Base-by-base conservation (phyloP, 2,329 filamentous ascomycete species). In the Knufia fluminis region DNA sequence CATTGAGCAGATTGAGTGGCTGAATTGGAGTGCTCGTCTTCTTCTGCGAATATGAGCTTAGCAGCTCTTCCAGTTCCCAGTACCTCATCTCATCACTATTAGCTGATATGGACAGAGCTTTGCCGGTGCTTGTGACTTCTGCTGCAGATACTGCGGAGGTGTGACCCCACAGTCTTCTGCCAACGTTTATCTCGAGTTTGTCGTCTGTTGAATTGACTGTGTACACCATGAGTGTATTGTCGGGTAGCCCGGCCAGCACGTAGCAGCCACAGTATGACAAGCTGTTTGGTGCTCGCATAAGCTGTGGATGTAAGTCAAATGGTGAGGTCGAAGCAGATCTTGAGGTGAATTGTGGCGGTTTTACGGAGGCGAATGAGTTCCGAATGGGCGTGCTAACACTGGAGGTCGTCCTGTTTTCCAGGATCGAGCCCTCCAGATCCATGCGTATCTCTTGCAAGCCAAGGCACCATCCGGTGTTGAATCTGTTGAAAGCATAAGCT, bases 81-180 rank as follows among this genome's bases (percentile, higher is more conserved):
- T 95, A 80, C 4, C 89, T 79, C 53, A 88, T 79, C 63, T 88
- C 84, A 50, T 84, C 82, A 23, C 88, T 89, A n/a, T 80, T 74
- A 17, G 76, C 76, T 66, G 86, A 92, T 45, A 95, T 83, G n/a
- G 87, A 94, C 3, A 96, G 86, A 0, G 89, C 90, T 65, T 90
- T 94, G 16, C 89, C 89, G 32, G 85, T 79, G 39, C 85, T 79
- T 16, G 86, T 90, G 48, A 95, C 86, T 60, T 94, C 83, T 6
- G 86, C 88, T 26, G 86, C 83, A 43, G 86, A 87, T 28, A 96
- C 87, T 2, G 86, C 86, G 1, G 89, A 94, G 0, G 90, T 95
- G 62, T 95, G 90, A 6, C 90, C 90, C 86, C 87, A 95, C 4
- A 96, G 77, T 23, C 87, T 77, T 55, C 82, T 83, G 1, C 85